Conservation (phyloP, 345 rosid species). For the Euphorbia lathyris region DNA sequence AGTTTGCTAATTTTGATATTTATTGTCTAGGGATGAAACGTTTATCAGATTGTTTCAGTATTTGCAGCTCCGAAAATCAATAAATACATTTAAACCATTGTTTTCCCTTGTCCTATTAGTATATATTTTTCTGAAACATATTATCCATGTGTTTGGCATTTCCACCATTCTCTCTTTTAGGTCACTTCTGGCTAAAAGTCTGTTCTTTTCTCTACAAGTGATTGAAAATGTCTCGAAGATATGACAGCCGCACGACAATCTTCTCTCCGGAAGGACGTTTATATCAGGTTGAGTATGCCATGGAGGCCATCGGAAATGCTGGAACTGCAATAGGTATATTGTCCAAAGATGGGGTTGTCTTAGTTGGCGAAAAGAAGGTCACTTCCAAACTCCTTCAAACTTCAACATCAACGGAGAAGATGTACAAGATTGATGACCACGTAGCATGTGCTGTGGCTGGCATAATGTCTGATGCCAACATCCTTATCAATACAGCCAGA, state of each 20-base stretch:
- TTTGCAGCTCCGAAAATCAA: too few species aligned
- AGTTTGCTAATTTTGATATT: too few species aligned
- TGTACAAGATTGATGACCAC: constrained; percentile 98
- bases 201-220: not conserved
- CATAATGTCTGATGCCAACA: constrained; percentile 97
- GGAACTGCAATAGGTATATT: constrained; percentile 89
- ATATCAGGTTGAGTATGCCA: constrained; percentile 95
- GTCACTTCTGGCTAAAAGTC: not conserved
- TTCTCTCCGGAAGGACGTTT: constrained; percentile 99
- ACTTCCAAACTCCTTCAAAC: constrained; percentile 96
- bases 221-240: constrained; percentile 79
- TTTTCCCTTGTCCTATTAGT: too few species aligned
- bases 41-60: too few species aligned
- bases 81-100: too few species aligned
- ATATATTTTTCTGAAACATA: too few species aligned
- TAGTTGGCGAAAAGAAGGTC: constrained; percentile 96
- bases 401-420: constrained; percentile 86
- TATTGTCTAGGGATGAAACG: too few species aligned
- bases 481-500: constrained; percentile 86
- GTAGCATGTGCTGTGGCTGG: constrained; percentile 97
- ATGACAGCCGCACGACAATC: constrained; percentile 96
- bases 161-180: not conserved
- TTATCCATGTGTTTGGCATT: not conserved
- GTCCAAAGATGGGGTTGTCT: constrained; percentile 82
- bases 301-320: constrained; percentile 99